phyloP scores from a whole-genome alignment of 345 rosid genomes.

The Lepidium africanum region DNA sequence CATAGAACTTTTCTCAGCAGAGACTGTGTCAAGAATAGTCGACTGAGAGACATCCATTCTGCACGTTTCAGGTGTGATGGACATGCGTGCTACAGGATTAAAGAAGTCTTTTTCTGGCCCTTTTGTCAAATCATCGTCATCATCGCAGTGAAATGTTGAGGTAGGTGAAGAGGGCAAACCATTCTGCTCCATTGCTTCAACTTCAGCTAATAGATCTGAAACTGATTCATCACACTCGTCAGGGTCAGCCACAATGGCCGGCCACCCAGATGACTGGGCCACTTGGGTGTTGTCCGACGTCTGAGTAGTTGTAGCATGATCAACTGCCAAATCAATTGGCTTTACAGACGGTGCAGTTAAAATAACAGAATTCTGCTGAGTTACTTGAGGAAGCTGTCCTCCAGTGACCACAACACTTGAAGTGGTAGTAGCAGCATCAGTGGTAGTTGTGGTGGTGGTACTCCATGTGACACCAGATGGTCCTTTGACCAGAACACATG shows the following conservation, averaged over 20 bases:
- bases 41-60: conserved; percentile 52
- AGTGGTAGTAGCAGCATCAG: conserved; percentile 40
- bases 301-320: conserved; percentile 51
- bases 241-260: conserved; percentile 54
- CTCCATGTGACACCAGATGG: conserved; percentile 67
- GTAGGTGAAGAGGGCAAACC: conserved; percentile 73
- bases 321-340: conserved; percentile 34
- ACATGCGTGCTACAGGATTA: conserved; percentile 49
- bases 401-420: conserved; percentile 56
- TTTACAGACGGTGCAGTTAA: conserved; percentile 44
- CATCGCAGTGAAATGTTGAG: conserved; percentile 32
- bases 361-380: conserved; percentile 50
- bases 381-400: conserved; percentile 47
- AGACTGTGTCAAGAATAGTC: conserved; percentile 29
- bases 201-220: conserved; percentile 98
- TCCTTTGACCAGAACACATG: conserved; percentile 44
- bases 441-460: conserved; percentile 52
- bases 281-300: conserved; percentile 53
- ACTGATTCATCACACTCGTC: conserved; percentile 87
- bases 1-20: conserved; percentile 37
- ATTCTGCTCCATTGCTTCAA: conserved; percentile 94
- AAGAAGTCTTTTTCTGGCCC: conserved; percentile 72
- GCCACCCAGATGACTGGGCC: conserved; percentile 60
- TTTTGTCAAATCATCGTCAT: conserved; percentile 47
- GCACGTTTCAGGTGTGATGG: conserved; percentile 40